phyloP scores from a whole-genome alignment of 345 rosid genomes.

The Cardamine chenopodiifolia region DNA sequence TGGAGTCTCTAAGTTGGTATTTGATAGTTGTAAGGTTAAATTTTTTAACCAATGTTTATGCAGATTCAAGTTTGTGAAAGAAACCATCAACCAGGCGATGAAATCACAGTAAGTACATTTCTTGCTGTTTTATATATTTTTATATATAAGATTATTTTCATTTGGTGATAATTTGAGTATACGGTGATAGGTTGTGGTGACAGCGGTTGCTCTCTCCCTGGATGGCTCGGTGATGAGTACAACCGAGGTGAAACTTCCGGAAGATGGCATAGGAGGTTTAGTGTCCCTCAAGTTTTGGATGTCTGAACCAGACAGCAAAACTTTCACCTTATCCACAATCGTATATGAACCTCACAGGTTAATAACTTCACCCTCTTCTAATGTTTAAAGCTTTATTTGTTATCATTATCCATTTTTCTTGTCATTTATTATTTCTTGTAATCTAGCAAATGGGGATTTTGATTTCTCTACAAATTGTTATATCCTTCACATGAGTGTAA shows the following conservation, averaged over 20 bases:
- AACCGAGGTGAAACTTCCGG: slow-evolving; percentile 82
- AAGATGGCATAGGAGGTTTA: slow-evolving; percentile 86
- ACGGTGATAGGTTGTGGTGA: slow-evolving; percentile 65
- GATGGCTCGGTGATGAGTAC: slow-evolving; percentile 88
- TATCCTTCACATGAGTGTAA: slow-evolving; percentile 10
- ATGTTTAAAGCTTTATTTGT: neutral
- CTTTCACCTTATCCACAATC: slow-evolving; percentile 73
- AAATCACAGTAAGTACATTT: slow-evolving; percentile 61
- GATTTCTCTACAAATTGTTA: neutral
- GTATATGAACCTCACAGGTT: slow-evolving; percentile 97
- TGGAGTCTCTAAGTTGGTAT: neutral
- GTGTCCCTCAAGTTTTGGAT: slow-evolving; percentile 89
- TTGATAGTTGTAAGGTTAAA: neutral
- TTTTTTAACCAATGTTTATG: neutral
- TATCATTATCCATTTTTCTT: too few relatives aligned
- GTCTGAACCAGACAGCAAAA: slow-evolving; percentile 55
- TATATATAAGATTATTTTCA: neutral
- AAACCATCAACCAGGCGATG: slow-evolving; percentile 96
- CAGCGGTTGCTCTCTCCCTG: slow-evolving; percentile 70
- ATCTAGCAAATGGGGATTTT: neutral
- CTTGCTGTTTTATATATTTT: neutral
- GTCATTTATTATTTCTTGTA: neutral
- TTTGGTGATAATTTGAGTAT: slow-evolving; percentile 28
- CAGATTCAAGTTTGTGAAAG: slow-evolving; percentile 98
- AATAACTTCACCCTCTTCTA: slow-evolving; percentile 9